Base-by-base conservation (phyloP, 2,329 filamentous ascomycete genomes). In the Exophiala mesophila region DNA sequence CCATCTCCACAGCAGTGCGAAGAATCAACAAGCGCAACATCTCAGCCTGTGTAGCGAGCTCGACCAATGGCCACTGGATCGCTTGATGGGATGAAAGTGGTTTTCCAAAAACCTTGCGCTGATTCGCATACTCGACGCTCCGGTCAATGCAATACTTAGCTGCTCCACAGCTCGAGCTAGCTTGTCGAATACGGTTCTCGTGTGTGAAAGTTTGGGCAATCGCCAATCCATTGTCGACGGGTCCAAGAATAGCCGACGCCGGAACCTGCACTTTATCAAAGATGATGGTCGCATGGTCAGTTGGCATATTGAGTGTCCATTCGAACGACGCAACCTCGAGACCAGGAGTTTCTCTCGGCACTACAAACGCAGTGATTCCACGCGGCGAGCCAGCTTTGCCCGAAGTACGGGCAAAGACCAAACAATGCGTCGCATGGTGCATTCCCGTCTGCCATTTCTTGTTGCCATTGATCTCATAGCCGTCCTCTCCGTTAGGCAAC, bases 401-500 rank as follows among this genome's bases (percentile, higher is more conserved):
- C 10, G 68, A 68, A 0, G 77, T 81, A 6, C 78, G 66, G 12
- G 78, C 78, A 53, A 82, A 82, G 28, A 81, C 63, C 20, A 81
- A 71, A 55, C 76, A 76, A 59, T 82, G 77, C 2, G 77, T 81
- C 15, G 76, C 77, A 44, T 64, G 63, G 54, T 82, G 77, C 60
- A 78, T 77, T 2, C 77, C 77, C 2, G 76, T 80, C 65, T 82
- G 78, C 78, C 78, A 83, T 60, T 76, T 78, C 63, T 83, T 82
- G 35, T 64, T 66, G 3, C 78, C 78, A 34, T 73, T 74, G 53
- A 82, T 70, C 52, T 73, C 35, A 63, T 70, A 80, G 5, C 71
- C 71, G 2, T 65, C 57, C 3, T 63, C 62, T 1, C 70, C 72
- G 35, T 52, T 47, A 12, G 53, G 46, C n/a, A 58, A 41, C 9